A percentile compares a stretch with the other conserved stretches of the same genome.
Conservation (phyloP, 1,139 yeast species). For the Lipomyces yarrowii region DNA sequence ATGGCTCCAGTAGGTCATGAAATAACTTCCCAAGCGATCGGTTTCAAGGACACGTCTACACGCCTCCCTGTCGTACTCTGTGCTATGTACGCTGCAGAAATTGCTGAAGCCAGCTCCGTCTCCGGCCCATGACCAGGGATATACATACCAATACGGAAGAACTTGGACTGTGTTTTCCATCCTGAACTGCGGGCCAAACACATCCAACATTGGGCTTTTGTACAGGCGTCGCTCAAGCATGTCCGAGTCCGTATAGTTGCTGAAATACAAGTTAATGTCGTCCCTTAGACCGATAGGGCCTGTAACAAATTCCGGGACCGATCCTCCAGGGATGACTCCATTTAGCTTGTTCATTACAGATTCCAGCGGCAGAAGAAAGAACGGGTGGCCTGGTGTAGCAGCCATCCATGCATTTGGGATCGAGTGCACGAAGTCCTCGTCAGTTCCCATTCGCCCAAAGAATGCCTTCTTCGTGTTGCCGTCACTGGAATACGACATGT, state of each 20-base stretch:
- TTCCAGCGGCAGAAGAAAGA: not conserved
- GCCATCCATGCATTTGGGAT: slow-evolving; percentile 3
- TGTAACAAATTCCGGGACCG: not conserved
- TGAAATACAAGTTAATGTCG: not conserved
- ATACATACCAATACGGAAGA: not conserved
- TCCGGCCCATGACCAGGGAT: not conserved
- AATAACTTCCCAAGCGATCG: not conserved
- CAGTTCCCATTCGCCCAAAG: not conserved
- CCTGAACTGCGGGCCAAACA: not conserved
- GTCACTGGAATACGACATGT: not conserved
- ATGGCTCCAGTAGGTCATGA: not conserved
- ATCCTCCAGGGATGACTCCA: not conserved
- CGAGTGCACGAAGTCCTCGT: not conserved
- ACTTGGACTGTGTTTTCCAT: not conserved
- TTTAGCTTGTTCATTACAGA: not conserved
- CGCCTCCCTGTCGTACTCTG: not conserved
- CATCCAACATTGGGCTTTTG: not conserved
- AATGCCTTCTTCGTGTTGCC: not conserved
- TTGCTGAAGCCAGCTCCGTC: not conserved
- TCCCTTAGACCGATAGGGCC: not conserved
- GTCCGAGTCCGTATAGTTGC: not conserved
- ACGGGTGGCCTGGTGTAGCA: not conserved
- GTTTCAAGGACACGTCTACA: not conserved
- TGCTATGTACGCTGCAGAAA: not conserved
- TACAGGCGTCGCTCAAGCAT: not conserved